Evolutionary conservation across 148 eudicot genomes (phyloP).

Genomic region (Dysphania ambrosioides): DNA sequence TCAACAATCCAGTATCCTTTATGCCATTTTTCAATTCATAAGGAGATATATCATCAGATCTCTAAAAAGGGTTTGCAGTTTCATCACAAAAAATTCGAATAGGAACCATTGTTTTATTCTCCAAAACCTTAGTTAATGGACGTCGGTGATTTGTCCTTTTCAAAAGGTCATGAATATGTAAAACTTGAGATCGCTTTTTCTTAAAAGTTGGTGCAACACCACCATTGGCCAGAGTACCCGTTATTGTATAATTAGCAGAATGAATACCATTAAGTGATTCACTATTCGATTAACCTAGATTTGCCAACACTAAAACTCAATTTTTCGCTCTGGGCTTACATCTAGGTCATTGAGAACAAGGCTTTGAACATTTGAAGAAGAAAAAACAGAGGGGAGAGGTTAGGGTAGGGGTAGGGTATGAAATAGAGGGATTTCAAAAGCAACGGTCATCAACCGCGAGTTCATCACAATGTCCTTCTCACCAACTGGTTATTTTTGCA

Average conservation of each 20-base stretch:
- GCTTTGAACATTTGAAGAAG: too few species aligned
- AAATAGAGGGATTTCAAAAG: too few species aligned
- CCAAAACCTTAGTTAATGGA: constrained; percentile 64
- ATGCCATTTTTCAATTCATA: constrained; percentile 43
- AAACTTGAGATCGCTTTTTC: constrained; percentile 61
- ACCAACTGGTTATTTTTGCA: too few species aligned
- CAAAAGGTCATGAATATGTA: constrained; percentile 55
- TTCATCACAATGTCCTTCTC: too few species aligned
- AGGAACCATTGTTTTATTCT: constrained; percentile 64
- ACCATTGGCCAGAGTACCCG: constrained; percentile 31
- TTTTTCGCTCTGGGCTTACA: constrained; percentile 28
- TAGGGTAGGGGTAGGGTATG: too few species aligned
- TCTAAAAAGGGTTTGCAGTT: constrained; percentile 42
- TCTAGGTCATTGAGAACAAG: constrained; percentile 81
- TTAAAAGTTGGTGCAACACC: constrained; percentile 41
- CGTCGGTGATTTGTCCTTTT: constrained; percentile 65
- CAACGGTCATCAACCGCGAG: too few species aligned
- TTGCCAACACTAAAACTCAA: constrained; percentile 23
- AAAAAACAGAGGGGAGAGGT: too few species aligned
- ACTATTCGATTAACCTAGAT: constrained; percentile 19
- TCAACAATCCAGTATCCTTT: constrained; percentile 36
- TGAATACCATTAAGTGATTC: constrained; percentile 9
- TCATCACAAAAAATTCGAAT: constrained; percentile 63
- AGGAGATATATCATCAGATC: constrained; percentile 49
- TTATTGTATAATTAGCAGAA: constrained; percentile 17